These are phyloP conservation scores for Bipolaris victoriae DNA, from an alignment of 2,329 filamentous ascomycete species.

Conservation along the genomic window DNA sequence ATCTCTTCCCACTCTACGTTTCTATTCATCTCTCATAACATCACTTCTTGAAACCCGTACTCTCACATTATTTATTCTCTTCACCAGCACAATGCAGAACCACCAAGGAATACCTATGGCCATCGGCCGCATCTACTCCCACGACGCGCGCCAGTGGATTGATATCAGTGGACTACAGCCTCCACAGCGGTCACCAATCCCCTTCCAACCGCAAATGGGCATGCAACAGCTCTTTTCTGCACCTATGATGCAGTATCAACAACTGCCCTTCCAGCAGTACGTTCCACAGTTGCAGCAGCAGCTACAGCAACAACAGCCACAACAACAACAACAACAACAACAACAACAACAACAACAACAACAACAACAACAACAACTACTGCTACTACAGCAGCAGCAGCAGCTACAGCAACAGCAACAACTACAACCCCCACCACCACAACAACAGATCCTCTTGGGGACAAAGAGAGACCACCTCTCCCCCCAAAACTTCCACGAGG, in stretches of 20 bases:
- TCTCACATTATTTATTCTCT: not conserved
- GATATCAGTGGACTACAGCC: not conserved
- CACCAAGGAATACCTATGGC: not conserved
- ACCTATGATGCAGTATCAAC: not conserved
- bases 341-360: not conserved
- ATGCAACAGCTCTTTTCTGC: constrained; percentile 3
- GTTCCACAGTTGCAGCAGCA: not conserved
- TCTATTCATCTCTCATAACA: not conserved
- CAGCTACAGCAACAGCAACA: not conserved
- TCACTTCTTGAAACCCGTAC: not conserved
- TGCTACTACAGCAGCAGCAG: not conserved
- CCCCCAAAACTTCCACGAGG: not conserved
- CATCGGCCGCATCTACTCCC: not conserved
- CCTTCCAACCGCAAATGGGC: not conserved
- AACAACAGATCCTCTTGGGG: not conserved
- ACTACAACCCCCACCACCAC: not conserved
- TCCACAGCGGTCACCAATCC: not conserved
- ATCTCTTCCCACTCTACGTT: no score
- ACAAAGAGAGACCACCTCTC: not conserved
- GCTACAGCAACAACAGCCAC: not conserved
- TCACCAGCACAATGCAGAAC: not conserved
- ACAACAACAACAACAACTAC: not conserved
- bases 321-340: not conserved
- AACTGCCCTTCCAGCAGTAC: not conserved
- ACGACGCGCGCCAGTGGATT: not conserved